A percentile compares a stretch with the other conserved stretches of the same genome.
phyloP scores from a whole-genome alignment of 768 basidiomycete genomes.

The Pisolithus tinctorius region DNA sequence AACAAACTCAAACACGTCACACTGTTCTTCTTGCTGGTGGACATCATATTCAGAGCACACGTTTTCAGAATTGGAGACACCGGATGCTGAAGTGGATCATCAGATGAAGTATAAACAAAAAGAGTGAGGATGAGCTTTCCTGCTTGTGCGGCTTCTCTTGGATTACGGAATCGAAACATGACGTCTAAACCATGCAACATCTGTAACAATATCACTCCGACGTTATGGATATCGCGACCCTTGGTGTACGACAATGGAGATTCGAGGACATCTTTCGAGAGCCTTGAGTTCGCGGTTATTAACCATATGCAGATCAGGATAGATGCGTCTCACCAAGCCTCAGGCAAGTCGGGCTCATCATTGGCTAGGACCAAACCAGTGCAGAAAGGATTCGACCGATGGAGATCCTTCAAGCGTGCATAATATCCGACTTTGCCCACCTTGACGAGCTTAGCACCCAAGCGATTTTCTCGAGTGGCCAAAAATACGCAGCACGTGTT shows the following conservation, averaged over 20 bases:
- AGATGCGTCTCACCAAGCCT: constrained; percentile 18
- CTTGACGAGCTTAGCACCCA: constrained; percentile 63
- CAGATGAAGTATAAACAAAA: neutral
- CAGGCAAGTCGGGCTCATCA: constrained; percentile 21
- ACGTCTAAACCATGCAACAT: constrained; percentile 81
- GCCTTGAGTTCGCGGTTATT: constrained; percentile 34
- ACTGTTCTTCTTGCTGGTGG: constrained; percentile 47
- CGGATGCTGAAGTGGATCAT: constrained; percentile 31
- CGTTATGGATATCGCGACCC: constrained; percentile 75
- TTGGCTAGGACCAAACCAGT: constrained; percentile 8
- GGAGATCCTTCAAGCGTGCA: constrained; percentile 68
- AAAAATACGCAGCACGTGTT: constrained; percentile 56
- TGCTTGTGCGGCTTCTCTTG: constrained; percentile 49
- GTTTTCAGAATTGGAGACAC: constrained; percentile 47
- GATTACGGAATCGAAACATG: constrained; percentile 44
- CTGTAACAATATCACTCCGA: constrained; percentile 74
- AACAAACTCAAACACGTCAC: constrained; percentile 53
- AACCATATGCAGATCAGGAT: neutral
- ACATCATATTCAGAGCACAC: constrained; percentile 54
- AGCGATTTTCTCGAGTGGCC: constrained; percentile 39
- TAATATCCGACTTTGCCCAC: constrained; percentile 68
- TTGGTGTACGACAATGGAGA: constrained; percentile 73
- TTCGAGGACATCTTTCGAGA: constrained; percentile 72
- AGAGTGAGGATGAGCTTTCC: constrained; percentile 29
- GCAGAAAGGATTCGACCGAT: constrained; percentile 78